Evolutionary conservation across 2,329 filamentous ascomycete genomes (phyloP), one percentile per base, ranked within the genome.

Genomic region (Cladosporium sp.): DNA sequence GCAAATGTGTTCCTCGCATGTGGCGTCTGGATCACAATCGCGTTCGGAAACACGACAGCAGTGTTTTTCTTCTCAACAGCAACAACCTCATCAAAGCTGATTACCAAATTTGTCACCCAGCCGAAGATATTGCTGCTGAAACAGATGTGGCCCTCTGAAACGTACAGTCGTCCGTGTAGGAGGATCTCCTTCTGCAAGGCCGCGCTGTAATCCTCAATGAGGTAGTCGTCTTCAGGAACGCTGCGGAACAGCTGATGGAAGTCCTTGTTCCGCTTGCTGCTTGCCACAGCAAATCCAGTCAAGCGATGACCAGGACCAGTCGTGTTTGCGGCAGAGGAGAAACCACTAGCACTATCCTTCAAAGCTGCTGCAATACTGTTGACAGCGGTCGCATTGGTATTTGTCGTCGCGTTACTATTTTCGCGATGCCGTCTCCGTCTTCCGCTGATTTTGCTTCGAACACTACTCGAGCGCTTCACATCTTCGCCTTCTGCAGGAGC

Each of bases 41-140:
- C 96, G 75, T 99, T 99, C 66, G 96, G 96, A 79, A 99, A 98
- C 1, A 99, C 84, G 67, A 99, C 85, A 0, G 95, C 95, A 0
- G 95, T 99, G 76, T 89, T 97, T 77, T 96, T 91, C 81, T 98
- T 98, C 79, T 99, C 95, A 8, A 99, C 91, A 0, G 94, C 93
- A 23, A 98, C 92, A 65, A 99, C 92, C 78, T 99, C 95, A 75
- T 99, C 95, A 76, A 99, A 99, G 77, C 93, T 96, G 82, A 99
- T 97, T 61, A 99, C 94, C 49, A 99, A 83, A 1, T 95, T 99
- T 0, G 95, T 99, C 25, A 96, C 91, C 95, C 95, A 99, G 63
- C 95, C 95, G 56, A 99, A 86, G 70, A 99, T 99, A 76, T 99
- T 99, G 82, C 95, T 98, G 74, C 93, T 97, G 79, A 99, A 99